Evolutionary conservation across 2,329 filamentous ascomycete species (phyloP), one percentile per base, ranked within the genome.

Genomic region (Aspergillus udagawae): DNA sequence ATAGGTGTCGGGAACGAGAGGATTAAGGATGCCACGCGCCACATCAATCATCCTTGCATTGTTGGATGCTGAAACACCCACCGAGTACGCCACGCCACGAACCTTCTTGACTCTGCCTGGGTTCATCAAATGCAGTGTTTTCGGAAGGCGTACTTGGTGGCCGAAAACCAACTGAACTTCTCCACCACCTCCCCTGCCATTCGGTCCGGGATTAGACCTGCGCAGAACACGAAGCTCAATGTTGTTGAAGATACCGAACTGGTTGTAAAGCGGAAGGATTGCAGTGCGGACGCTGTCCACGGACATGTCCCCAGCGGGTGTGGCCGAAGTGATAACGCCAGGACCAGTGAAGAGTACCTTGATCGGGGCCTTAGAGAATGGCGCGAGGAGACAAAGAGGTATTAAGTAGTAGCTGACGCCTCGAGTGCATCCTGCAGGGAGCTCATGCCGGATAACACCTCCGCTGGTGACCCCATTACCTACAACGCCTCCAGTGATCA

Each of bases 21-120:
- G 82, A 72, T 99, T 99, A 49, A 99, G 80, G 10, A 99, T 83
- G 50, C 91, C 91, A 65, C 93, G 83, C 10, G 92, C 92, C 2
- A 89, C 85, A 69, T 96, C 90, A 69, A 97, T 99, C 90, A 97
- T 95, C 62, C 94, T 84, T 60, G 89, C 90, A 72, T 97, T 99
- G 73, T 97, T 97, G 51, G 89, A 92, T 0, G 90, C 93, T 10
- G 90, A 90, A 0, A 97, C 92, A 49, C 95, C 94, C 0, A 91
- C 92, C 55, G 90, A 89, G 75, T 97, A 99, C 50, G 94, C 92
- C 47, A 99, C 94, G 58, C 94, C 94, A 56, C 93, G 84, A 63
- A 99, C 89, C 65, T 87, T 86, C 82, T 92, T 93, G 67, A 99
- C 88, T 55, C 90, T 82, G 7, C 94, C 94, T 0, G 92, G 86